Base-by-base conservation (phyloP, 139 green algal species). In the Raphidocelis subcapitata region DNA sequence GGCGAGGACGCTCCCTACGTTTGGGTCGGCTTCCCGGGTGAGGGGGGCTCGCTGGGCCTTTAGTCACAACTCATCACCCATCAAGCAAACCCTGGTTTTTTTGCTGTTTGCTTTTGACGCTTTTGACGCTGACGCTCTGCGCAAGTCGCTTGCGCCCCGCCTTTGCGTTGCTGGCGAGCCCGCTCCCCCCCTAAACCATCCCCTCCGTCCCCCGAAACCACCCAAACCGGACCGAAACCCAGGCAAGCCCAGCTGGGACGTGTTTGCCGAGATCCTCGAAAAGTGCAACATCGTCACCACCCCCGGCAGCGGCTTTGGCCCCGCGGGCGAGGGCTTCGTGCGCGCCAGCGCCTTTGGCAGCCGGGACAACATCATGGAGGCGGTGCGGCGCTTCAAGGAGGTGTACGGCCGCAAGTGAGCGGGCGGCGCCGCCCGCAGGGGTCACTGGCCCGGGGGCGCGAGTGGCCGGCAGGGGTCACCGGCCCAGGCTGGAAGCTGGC, bases 211-310 rank as follows among this genome's bases (percentile, higher is more conserved):
- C n/a, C n/a, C n/a, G n/a, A n/a, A n/a, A n/a, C n/a, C n/a, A n/a
- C n/a, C n/a, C n/a, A n/a, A n/a, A n/a, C n/a, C n/a, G n/a, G n/a
- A n/a, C n/a, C n/a, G n/a, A n/a, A n/a, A n/a, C n/a, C n/a, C 41
- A 49, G 41, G 76, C 68, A 84, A 91, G 71, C 88, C 62, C 24
- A 87, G 86, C 28, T 98, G 94, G 96, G 96, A 99, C 56, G 92
- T 98, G 44, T 99, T 99, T 84, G 88, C 88, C 10, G 95, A 97
- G 69, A 97, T 98, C 65, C 85, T 98, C 65, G 81, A 93, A 51
- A 94, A 94, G 82, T 97, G 90, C 79, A 80, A 99, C 85, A 98
- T 99, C 65, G 96, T 99, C 60, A 98, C 93, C 64, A 99, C 96
- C 1, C 96, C 96, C 24, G 96, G 96, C 70, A 89, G 69, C 46